Percentiles rank a stretch among this genome's conserved stretches.
These are phyloP conservation scores for Linderniella brevidens DNA, from an alignment of 257 asterid genomes.

Conservation along the genomic window DNA sequence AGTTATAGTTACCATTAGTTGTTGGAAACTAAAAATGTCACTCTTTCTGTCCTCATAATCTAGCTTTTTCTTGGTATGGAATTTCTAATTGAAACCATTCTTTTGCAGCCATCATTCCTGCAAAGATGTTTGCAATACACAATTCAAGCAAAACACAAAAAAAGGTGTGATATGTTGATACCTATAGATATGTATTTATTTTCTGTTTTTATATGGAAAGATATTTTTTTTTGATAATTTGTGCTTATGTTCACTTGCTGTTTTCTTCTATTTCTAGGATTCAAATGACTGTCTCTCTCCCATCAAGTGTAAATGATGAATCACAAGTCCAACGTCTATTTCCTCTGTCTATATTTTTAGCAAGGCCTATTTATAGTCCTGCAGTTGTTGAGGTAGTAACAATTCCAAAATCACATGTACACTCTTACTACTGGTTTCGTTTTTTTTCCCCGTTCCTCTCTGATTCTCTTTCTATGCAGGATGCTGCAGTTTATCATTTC, in stretches of 20 bases:
- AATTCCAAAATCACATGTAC: not conserved
- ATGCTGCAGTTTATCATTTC: slow-evolving; percentile 51
- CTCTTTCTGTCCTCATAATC: slow-evolving; percentile 2
- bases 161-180: slow-evolving; percentile 25
- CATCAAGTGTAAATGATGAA: slow-evolving; percentile 49
- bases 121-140: slow-evolving; percentile 76
- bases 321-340: slow-evolving; percentile 45
- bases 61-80: slow-evolving; percentile 6
- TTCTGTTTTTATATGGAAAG: no score
- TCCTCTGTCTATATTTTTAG: slow-evolving; percentile 79
- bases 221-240: not conserved
- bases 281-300: slow-evolving; percentile 64
- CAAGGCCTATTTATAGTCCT: slow-evolving; percentile 48
- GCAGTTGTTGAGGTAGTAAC: slow-evolving; percentile 44
- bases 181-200: no score
- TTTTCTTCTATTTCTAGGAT: slow-evolving; percentile 34
- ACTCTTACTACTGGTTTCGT: slow-evolving; percentile 7
- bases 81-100: slow-evolving; percentile 20
- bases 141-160: slow-evolving; percentile 73
- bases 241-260: not conserved
- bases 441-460: slow-evolving; percentile 13
- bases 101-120: slow-evolving; percentile 75
- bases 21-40: no score
- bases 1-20: no score
- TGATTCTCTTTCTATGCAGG: slow-evolving; percentile 33